Conservation (phyloP, 2,329 filamentous ascomycete genomes). For the Penicillium brevicompactum region DNA sequence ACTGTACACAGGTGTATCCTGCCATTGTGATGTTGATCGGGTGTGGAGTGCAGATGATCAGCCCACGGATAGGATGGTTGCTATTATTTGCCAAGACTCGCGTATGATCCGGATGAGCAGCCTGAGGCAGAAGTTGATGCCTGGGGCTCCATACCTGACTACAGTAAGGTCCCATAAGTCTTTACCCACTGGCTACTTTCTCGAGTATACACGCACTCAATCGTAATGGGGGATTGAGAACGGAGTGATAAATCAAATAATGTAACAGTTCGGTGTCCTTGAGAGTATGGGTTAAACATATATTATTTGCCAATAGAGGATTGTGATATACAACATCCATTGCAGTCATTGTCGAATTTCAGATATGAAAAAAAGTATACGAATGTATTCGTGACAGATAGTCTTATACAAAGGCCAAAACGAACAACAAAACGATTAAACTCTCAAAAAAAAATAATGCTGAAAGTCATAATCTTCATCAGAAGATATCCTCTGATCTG, state of each 20-base stretch:
- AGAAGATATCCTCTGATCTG: conserved; percentile 76
- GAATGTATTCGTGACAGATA: conserved; percentile 15
- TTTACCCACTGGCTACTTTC: too few species aligned
- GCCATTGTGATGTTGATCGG: conserved; percentile 35
- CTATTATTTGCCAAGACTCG: conserved; percentile 15
- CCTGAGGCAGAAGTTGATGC: background rate
- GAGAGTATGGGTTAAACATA: too few species aligned
- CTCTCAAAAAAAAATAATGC: background rate
- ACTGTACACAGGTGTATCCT: conserved; percentile 44
- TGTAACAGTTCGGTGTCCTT: too few species aligned
- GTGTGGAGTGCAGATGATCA: conserved; percentile 9
- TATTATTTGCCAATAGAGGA: too few species aligned
- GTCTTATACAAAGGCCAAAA: conserved; percentile 16
- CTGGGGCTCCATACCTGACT: background rate
- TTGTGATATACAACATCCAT: too few species aligned
- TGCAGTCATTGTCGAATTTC: too few species aligned
- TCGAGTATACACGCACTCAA: too few species aligned
- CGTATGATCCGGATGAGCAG: conserved; percentile 8
- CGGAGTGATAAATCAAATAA: too few species aligned
- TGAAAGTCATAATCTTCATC: conserved; percentile 7
- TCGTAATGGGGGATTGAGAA: too few species aligned
- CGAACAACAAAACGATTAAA: background rate
- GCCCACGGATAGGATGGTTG: conserved; percentile 7
- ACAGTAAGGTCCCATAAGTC: too few species aligned
- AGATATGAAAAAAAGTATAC: background rate